Evolutionary conservation across 495 filamentous ascomycete genomes (phyloP), one percentile per base, ranked within the genome.

Genomic region (Penicillium longicatenatum): DNA sequence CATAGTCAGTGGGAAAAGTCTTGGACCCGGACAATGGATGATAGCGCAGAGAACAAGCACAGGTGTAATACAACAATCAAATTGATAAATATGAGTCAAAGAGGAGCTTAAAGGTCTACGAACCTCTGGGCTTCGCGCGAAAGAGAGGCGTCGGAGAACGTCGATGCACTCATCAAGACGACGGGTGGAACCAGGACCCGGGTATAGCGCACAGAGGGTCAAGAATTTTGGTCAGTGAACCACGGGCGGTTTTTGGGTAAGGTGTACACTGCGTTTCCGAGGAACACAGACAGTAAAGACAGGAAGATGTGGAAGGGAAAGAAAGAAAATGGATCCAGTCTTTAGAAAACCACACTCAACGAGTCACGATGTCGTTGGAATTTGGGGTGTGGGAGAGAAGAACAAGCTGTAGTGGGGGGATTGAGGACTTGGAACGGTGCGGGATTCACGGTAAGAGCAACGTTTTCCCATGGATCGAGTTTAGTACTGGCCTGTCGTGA

Each of bases 121-220:
- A 60, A 71, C 75, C 73, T 73, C 58, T 73, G 69, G 67, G 73
- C 71, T 72, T 75, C 73, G 65, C 73, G 75, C 62, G 73, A 63
- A 64, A 75, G 69, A 70, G 75, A 74, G 70, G 73, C 68, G 70
- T 77, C 75, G 64, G 74, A 55, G 61, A 69, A 77, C 65, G 74
- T 74, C 71, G 72, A 68, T 68, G 70, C 73, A 77, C 73, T 79
- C 74, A 77, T 79, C 68, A 75, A 79, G 75, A 70, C 74, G 70
- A 70, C 57, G 41, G 67, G 57, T 70, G 55, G 68, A 71, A 66
- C 45, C 45, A 48, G 45, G 45, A 48, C 45, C 22, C 45, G 24
- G 24, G 21, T 21, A 45, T 45, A 45, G 54, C 48, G 37, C 42
- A 58, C 55, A 57, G 16, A 39, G 19, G 29, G 46, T 24, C 41